Conservation (phyloP, 1,284 basidiomycete genomes). For the Pseudozyma tsukubaensis region DNA sequence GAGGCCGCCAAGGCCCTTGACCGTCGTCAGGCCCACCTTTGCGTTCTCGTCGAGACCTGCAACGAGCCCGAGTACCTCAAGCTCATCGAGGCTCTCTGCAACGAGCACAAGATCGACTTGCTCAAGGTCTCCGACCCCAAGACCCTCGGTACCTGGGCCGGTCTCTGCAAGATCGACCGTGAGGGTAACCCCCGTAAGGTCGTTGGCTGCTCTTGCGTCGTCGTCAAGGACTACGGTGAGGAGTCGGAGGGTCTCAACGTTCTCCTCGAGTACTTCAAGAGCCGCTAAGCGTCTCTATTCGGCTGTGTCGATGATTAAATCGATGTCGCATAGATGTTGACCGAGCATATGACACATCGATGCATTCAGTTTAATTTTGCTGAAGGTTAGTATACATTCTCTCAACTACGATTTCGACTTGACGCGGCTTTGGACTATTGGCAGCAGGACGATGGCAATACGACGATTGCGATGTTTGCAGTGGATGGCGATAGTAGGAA, state of each 20-base stretch:
- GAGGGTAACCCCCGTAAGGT: conserved; percentile 99
- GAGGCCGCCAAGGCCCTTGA: conserved; percentile 98
- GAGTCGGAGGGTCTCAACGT: conserved; percentile 97
- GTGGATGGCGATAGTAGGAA: no score
- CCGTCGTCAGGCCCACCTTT: conserved; percentile 97
- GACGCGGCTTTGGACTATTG: neutral
- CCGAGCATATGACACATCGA: neutral
- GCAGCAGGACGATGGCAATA: no score
- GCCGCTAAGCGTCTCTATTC: conserved; percentile 71
- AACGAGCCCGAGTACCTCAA: conserved; percentile 99
- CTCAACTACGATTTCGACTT: neutral
- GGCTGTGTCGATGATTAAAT: neutral
- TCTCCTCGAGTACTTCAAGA: conserved; percentile 96
- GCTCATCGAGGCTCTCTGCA: conserved; percentile 98
- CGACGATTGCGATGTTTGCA: no score
- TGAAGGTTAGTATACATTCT: conserved; percentile 44
- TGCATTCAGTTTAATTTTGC: conserved; percentile 8
- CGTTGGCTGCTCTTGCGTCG: conserved; percentile 79
- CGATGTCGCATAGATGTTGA: neutral
- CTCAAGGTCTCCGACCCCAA: conserved; percentile 98
- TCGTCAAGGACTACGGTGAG: conserved; percentile 96
- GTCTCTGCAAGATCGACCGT: conserved; percentile 93
- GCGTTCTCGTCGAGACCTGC: conserved; percentile 98
- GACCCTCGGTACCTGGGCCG: conserved; percentile 93
- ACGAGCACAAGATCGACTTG: conserved; percentile 98